Evolutionary conservation across 495 filamentous ascomycete species (phyloP).

Genomic region (Penicillium ochrochloron): DNA sequence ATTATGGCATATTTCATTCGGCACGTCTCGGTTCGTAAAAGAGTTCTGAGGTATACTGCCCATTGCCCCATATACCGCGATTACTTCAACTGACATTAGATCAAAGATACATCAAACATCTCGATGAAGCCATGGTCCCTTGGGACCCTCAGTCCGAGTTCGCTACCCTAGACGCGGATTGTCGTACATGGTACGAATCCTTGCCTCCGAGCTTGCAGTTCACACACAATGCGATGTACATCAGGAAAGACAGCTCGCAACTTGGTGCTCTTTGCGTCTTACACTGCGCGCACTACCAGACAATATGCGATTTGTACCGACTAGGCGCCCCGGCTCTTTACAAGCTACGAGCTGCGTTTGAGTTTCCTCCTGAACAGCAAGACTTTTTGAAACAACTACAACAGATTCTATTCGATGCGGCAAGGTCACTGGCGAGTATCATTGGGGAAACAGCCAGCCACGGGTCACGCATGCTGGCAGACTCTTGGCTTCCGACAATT

Average conservation of each 20-base stretch:
- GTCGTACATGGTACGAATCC: slow-evolving; percentile 35
- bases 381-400: slow-evolving; percentile 30
- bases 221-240: slow-evolving; percentile 36
- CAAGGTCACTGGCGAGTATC: slow-evolving; percentile 34
- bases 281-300: slow-evolving; percentile 39
- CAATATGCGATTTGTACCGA: slow-evolving; percentile 40
- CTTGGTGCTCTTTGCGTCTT: slow-evolving; percentile 37
- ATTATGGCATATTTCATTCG: slow-evolving; percentile 41
- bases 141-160: slow-evolving; percentile 39
- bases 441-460: slow-evolving; percentile 33
- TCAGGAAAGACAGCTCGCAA: slow-evolving; percentile 37
- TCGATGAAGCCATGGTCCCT: slow-evolving; percentile 35
- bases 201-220: slow-evolving; percentile 37
- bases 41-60: slow-evolving; percentile 26
- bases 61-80: not conserved
- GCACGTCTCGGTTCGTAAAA: slow-evolving; percentile 37
- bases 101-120: slow-evolving; percentile 38
- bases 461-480: slow-evolving; percentile 32
- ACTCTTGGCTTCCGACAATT: slow-evolving; percentile 43
- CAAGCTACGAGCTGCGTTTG: slow-evolving; percentile 37
- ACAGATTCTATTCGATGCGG: slow-evolving; percentile 34
- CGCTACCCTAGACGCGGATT: slow-evolving; percentile 31
- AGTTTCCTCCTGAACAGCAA: slow-evolving; percentile 36
- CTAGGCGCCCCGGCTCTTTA: slow-evolving; percentile 38
- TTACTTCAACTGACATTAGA: not conserved